Evolutionary conservation across 495 filamentous ascomycete genomes (phyloP), one percentile per base, ranked within the genome.

Genomic region (Penicillium pulvis): DNA sequence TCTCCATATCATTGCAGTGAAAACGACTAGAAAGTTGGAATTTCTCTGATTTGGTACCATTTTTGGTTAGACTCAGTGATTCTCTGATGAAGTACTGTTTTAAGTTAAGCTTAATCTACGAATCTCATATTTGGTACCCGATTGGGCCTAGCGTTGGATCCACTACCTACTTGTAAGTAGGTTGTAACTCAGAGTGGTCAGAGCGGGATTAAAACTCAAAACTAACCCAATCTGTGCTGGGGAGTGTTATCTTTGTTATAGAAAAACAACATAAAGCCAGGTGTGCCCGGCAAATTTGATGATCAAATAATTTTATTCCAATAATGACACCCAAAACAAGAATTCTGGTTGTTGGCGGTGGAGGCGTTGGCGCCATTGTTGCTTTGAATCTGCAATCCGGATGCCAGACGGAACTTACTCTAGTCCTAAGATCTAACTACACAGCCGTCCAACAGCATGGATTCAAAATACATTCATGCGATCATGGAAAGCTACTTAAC

Each of bases 381-480:
- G 71, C 76, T 24, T 78, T 77, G 51, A 71, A 80, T 20, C 71
- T 87, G 6, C 64, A 77, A 39, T 61, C 67, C 12, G 75, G 75
- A 26, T 65, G 70, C 3, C 49, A 43, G 2, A 75, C 75, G 19
- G 57, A 51, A 6, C 75, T 84, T 33, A 81, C 80, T 6, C 71
- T 77, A 1, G 70, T 87, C 16, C 78, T 83, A 54, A 77, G 85
- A 30, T 84, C 81, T 3, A 87, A 86, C 69, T 86, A 81, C 67
- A 68, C 69, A 1, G 69, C 62, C 5, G 81, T 78, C 28, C 66
- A 67, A 33, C 45, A 69, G 9, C 52, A 81, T 28, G 85, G 83
- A 17, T 82, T 83, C 63, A 60, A 63, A 16, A 82, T 87, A 62
- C 56, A 79, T 30, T 85, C 81, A 1, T 59, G 53, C 17, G 64